These are phyloP conservation scores for Cichorium intybus DNA, from an alignment of 140 eudicot species.

Conservation along the genomic window DNA sequence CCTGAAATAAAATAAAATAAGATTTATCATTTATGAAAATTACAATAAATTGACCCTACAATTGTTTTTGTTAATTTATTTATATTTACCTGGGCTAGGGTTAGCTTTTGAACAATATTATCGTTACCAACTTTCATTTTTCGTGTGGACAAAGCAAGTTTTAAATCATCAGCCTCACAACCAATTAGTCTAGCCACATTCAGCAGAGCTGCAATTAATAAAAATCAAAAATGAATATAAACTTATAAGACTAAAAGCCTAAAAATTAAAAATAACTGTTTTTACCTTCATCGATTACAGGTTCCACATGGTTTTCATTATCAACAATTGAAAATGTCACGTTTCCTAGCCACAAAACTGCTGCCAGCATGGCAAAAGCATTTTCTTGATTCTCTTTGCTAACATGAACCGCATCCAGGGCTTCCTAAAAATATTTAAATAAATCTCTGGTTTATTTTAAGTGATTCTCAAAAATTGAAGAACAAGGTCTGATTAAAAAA, in stretches of 20 bases:
- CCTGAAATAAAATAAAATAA: conserved; percentile 72
- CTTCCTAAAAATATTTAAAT: conserved; percentile 58
- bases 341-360: conserved; percentile 94
- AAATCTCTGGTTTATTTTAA: neutral
- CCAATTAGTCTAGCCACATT: conserved; percentile 79
- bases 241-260: neutral
- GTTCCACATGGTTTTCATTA: conserved; percentile 87
- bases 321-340: conserved; percentile 72
- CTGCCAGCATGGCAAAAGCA: conserved; percentile 97
- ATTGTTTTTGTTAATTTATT: neutral
- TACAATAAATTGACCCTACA: too few relatives aligned
- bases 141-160: conserved; percentile 85
- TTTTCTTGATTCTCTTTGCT: conserved; percentile 89
- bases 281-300: conserved; percentile 85
- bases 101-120: conserved; percentile 77
- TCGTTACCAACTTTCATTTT: conserved; percentile 86
- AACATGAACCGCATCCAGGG: conserved; percentile 93
- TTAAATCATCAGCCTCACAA: conserved; percentile 61
- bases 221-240: neutral
- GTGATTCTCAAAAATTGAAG: neutral
- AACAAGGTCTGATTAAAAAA: neutral
- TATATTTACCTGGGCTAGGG: conserved; percentile 71
- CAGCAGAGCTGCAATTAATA: conserved; percentile 55
- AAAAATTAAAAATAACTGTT: neutral
- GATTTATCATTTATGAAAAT: too few relatives aligned